Percentiles rank a stretch among this genome's conserved stretches.
Conservation (phyloP, 352 stramenopile genomes). For the Pythium plurisporium region DNA sequence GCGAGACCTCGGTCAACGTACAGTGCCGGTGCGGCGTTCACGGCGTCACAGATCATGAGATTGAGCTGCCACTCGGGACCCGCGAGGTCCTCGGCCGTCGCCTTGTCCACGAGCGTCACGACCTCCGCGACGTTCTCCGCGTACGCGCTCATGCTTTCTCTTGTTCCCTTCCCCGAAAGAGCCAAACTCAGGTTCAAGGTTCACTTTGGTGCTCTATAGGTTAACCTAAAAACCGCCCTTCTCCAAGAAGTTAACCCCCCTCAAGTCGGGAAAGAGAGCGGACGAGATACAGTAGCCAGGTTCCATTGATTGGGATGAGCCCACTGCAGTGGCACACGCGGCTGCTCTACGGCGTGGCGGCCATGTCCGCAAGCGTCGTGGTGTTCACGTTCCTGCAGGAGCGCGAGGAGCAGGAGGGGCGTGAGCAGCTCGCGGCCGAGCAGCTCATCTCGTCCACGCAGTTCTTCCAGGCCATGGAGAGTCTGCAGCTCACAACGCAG, state of each 20-base stretch:
- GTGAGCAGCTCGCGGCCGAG: conserved; percentile 49
- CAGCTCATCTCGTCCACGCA: conserved; percentile 47
- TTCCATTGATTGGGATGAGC: neutral
- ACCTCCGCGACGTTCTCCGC: conserved; percentile 33
- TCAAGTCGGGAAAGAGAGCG: neutral
- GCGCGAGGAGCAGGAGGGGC: conserved; percentile 62
- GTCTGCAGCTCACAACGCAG: conserved; percentile 45
- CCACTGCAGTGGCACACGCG: conserved; percentile 47
- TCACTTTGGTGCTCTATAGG: neutral
- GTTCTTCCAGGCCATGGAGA: conserved; percentile 66
- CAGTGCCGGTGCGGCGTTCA: conserved; percentile 45
- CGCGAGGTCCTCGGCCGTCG: conserved; percentile 45
- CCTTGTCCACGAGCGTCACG: conserved; percentile 46
- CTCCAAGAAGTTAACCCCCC: neutral
- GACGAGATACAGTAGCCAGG: neutral
- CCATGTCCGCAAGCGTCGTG: conserved; percentile 71
- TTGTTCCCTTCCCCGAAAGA: neutral
- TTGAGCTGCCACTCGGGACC: conserved; percentile 72
- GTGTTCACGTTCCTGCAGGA: conserved; percentile 81
- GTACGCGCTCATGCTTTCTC: conserved; percentile 35
- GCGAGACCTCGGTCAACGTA: conserved; percentile 17
- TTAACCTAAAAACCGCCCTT: neutral
- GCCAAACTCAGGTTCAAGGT: conserved; percentile 15
- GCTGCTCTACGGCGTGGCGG: conserved; percentile 67
- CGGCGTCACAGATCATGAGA: conserved; percentile 63